Conservation (phyloP, 108 stramenopile genomes). For the Cafeteria roenbergensis region DNA sequence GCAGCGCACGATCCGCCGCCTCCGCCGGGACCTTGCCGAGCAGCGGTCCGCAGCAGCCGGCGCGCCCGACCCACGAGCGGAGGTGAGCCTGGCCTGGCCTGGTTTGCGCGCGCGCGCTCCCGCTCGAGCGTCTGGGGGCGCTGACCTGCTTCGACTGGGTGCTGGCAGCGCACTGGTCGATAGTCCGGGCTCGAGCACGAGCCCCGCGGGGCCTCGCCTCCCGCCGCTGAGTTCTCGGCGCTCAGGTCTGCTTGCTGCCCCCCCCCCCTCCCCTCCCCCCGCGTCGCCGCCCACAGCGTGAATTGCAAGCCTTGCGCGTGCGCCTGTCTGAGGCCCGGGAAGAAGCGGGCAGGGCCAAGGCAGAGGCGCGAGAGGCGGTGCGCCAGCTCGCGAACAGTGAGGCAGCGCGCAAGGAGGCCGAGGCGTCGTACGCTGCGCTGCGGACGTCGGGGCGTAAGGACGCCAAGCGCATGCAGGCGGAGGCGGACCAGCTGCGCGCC, state of each 20-base stretch:
- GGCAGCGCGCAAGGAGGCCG: neutral
- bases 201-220: no score
- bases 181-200: no score
- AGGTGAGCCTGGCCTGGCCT: neutral
- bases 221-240: no score
- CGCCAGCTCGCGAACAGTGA: neutral
- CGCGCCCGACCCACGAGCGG: neutral
- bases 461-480: neutral
- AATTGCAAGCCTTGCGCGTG: neutral
- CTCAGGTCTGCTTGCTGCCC: no score
- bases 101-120: neutral
- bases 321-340: neutral
- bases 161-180: neutral
- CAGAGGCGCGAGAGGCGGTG: neutral
- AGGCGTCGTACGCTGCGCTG: neutral
- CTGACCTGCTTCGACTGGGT: neutral
- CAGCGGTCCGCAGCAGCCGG: neutral
- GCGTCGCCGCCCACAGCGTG: no score
- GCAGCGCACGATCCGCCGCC: conserved; percentile 11
- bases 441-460: neutral
- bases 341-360: neutral
- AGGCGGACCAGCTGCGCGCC: neutral
- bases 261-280: no score
- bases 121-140: neutral
- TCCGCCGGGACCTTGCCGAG: neutral